Percentiles rank a stretch among this genome's conserved stretches.
Evolutionary conservation across 2,329 filamentous ascomycete genomes (phyloP).

Genomic region (Aureobasidium sp.): DNA sequence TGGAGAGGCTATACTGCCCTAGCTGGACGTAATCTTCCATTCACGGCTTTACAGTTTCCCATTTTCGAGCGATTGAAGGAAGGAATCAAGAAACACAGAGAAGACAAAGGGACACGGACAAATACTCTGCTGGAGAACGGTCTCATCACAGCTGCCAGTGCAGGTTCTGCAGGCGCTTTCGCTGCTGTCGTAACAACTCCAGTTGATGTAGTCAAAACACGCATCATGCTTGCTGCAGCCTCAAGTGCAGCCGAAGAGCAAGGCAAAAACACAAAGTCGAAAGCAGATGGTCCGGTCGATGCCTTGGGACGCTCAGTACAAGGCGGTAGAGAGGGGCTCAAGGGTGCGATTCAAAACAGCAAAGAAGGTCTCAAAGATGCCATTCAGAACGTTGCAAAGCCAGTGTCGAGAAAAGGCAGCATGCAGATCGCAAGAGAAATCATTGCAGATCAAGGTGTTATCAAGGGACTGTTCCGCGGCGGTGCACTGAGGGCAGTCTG

Average conservation of each 20-base stretch:
- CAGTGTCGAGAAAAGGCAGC: constrained; percentile 34
- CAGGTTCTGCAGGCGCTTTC: constrained; percentile 64
- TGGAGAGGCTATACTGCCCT: constrained; percentile 74
- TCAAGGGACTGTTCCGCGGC: constrained; percentile 67
- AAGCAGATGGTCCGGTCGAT: constrained; percentile 28
- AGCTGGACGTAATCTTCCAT: constrained; percentile 75
- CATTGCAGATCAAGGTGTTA: constrained; percentile 56
- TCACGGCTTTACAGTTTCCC: constrained; percentile 83
- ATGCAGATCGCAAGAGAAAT: constrained; percentile 60
- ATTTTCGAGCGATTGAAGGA: constrained; percentile 68
- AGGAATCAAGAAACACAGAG: constrained; percentile 42
- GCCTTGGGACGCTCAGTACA: constrained; percentile 36
- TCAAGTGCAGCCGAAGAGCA: constrained; percentile 27
- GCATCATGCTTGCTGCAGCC: constrained; percentile 70
- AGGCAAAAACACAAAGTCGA: constrained; percentile 19
- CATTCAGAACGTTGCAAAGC: constrained; percentile 23
- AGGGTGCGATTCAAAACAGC: constrained; percentile 19
- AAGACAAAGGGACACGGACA: constrained; percentile 31
- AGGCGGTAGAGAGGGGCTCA: constrained; percentile 23
- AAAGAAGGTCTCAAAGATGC: constrained; percentile 12
- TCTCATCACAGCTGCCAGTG: constrained; percentile 64
- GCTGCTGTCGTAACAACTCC: constrained; percentile 81
- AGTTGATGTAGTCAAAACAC: constrained; percentile 81
- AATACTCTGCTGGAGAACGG: constrained; percentile 58
- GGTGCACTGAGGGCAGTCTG: constrained; percentile 66